Percentiles rank a stretch among this genome's conserved stretches.
Conservation (phyloP, 768 basidiomycete species). For the Lactarius trivialis region DNA sequence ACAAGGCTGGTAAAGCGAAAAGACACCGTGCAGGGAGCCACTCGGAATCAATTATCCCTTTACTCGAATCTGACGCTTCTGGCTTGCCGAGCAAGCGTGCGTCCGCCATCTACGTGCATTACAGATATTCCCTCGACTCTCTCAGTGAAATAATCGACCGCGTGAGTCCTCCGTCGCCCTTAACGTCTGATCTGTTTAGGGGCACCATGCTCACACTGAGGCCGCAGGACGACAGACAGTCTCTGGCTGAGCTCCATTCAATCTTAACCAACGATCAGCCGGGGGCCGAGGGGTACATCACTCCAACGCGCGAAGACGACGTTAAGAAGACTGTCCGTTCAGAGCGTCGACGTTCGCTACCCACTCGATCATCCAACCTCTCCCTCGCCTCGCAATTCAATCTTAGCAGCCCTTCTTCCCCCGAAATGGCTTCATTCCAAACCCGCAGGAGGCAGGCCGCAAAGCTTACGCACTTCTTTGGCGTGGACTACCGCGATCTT, state of each 20-base stretch:
- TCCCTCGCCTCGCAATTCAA: constrained; percentile 52
- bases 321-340: constrained; percentile 11
- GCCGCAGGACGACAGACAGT: constrained; percentile 64
- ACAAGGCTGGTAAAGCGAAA: constrained; percentile 31
- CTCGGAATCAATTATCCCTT: constrained; percentile 52
- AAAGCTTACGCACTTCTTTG: constrained; percentile 83
- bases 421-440: constrained; percentile 56
- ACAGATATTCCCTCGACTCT: constrained; percentile 77
- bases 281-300: constrained; percentile 14
- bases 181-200: constrained; percentile 11
- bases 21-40: constrained; percentile 37
- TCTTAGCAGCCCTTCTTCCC: constrained; percentile 33
- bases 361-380: constrained; percentile 52
- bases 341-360: constrained; percentile 45
- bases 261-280: constrained; percentile 41
- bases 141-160: constrained; percentile 72
- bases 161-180: constrained; percentile 37
- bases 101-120: constrained; percentile 57
- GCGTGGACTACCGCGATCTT: constrained; percentile 75
- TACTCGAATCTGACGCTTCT: constrained; percentile 33
- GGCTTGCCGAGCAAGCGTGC: constrained; percentile 15
- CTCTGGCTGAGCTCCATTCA: constrained; percentile 67
- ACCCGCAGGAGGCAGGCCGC: constrained; percentile 66
- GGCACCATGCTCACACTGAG: constrained; percentile 5
- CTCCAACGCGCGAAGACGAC: constrained; percentile 19